Conservation (phyloP, 1,284 basidiomycete species). For the Gastroboletus turbinatus region DNA sequence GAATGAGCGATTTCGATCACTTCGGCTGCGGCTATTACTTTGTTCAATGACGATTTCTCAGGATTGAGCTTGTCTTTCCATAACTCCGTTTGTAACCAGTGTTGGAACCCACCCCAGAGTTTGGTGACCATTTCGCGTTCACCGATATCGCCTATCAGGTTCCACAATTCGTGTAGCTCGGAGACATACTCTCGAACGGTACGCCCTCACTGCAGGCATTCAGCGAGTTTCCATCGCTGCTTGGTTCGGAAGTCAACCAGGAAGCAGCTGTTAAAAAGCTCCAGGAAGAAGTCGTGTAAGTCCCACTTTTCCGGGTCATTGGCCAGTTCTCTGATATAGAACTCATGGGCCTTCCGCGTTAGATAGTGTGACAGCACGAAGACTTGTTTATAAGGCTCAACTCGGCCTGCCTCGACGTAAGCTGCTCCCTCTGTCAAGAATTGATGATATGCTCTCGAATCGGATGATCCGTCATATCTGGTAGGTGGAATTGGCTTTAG, state of each 20-base stretch:
- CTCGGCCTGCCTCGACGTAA: too few relatives aligned
- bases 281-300: neutral
- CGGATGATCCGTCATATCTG: neutral
- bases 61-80: too few relatives aligned
- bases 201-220: neutral
- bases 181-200: neutral
- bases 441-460: neutral
- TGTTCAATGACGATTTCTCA: too few relatives aligned
- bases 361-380: neutral
- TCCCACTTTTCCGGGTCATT: neutral
- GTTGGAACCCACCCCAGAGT: too few relatives aligned
- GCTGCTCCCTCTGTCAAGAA: neutral
- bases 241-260: neutral
- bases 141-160: neutral
- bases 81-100: too few relatives aligned
- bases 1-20: too few relatives aligned
- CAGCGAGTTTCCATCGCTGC: rapidly evolving
- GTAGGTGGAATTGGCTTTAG: neutral
- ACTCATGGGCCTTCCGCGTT: neutral
- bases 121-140: neutral
- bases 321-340: neutral
- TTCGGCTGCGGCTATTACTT: too few relatives aligned
- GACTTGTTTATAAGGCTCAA: too few relatives aligned
- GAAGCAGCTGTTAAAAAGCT: neutral
- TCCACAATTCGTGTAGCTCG: neutral